Evolutionary conservation across 208 protist genomes (phyloP).

Genomic region (Borovskyia barvae): DNA sequence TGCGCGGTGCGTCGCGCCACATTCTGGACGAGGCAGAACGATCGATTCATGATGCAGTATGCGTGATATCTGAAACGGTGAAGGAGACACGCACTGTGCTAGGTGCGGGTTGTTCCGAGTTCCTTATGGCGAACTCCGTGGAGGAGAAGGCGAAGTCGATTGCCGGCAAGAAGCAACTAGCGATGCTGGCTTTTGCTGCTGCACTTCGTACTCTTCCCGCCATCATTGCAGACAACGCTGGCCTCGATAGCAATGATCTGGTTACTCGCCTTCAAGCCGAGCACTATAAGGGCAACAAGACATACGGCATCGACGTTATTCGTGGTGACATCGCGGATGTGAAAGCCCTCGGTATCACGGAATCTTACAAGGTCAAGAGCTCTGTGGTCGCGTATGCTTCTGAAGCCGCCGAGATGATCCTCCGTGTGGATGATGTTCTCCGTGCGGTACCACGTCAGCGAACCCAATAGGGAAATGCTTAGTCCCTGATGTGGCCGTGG

Average conservation of each 20-base stretch:
- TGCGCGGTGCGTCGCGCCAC: conserved; percentile 98
- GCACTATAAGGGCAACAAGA: conserved; percentile 60
- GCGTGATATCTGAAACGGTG: conserved; percentile 97
- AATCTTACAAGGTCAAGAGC: conserved; percentile 97
- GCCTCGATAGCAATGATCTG: conserved; percentile 96
- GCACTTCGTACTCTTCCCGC: conserved; percentile 96
- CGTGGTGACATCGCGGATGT: conserved; percentile 95
- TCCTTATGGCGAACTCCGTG: conserved; percentile 98
- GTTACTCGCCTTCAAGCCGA: conserved; percentile 94
- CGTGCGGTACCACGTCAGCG: conserved; percentile 92
- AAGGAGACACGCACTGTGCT: conserved; percentile 95
- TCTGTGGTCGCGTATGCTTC: conserved; percentile 96
- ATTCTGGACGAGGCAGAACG: conserved; percentile 99
- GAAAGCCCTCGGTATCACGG: conserved; percentile 94
- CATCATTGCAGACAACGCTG: conserved; percentile 98
- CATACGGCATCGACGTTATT: conserved; percentile 94
- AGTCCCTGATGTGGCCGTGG: too few relatives aligned
- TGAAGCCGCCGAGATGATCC: conserved; percentile 99
- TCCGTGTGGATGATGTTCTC: conserved; percentile 99
- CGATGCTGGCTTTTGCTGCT: conserved; percentile 96
- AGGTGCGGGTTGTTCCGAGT: conserved; percentile 98
- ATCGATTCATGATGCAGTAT: conserved; percentile 99
- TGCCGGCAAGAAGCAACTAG: conserved; percentile 84
- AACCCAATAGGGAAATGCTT: too few relatives aligned
- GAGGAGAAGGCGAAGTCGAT: conserved; percentile 91